A percentile compares a stretch with the other conserved stretches of the same genome.
Conservation (phyloP, 1,139 yeast genomes). For the Hanseniaspora gamundiae region DNA sequence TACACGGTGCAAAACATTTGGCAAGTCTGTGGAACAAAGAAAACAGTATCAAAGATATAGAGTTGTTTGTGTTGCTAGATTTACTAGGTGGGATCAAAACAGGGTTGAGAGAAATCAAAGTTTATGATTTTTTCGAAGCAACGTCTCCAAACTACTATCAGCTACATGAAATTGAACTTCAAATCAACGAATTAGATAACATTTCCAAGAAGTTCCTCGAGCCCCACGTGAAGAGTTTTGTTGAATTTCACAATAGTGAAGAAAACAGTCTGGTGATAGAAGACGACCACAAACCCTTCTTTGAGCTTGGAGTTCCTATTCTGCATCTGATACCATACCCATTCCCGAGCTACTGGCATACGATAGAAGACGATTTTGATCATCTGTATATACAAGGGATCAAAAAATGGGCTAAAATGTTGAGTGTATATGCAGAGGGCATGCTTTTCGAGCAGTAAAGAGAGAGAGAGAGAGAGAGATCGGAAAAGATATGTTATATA, state of each 20-base stretch:
- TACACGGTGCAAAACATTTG: constrained; percentile 42
- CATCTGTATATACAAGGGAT: constrained; percentile 19
- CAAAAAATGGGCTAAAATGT: constrained; percentile 3
- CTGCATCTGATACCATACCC: constrained; percentile 39
- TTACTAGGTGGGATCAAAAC: constrained; percentile 32
- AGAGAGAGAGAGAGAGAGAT: too few species aligned
- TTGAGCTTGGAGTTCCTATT: constrained; percentile 33
- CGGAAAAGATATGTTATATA: too few species aligned
- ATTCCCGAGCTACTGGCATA: constrained; percentile 44
- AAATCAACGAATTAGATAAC: constrained; percentile 10
- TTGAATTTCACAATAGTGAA: constrained; percentile 3
- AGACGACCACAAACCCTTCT: constrained; percentile 46
- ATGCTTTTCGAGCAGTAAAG: not conserved
- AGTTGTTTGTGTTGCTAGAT: constrained; percentile 36
- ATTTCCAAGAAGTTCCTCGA: constrained; percentile 14
- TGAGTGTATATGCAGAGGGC: not conserved
- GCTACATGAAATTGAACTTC: not conserved
- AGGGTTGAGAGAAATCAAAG: constrained; percentile 7
- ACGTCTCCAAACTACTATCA: constrained; percentile 29
- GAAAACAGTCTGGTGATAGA: constrained; percentile 27
- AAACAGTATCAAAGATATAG: constrained; percentile 23
- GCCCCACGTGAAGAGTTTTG: not conserved
- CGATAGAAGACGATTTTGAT: constrained; percentile 24
- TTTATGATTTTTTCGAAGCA: constrained; percentile 35
- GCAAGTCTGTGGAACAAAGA: constrained; percentile 30